Conservation (phyloP, 1,139 yeast species). For the Debaryomyces singareniensis region DNA sequence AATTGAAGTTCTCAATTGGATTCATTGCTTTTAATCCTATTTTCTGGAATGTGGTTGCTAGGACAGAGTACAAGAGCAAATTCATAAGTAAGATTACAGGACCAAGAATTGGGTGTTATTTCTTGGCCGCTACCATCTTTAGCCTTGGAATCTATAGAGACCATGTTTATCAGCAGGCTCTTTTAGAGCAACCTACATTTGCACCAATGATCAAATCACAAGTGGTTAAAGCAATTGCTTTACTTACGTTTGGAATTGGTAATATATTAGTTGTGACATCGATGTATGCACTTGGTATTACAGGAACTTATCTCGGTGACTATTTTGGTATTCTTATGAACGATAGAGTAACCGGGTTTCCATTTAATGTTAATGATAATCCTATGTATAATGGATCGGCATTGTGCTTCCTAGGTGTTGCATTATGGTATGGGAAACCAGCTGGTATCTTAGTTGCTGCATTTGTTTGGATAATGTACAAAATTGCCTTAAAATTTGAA, state of each 20-base stretch:
- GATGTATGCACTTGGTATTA: conserved; percentile 92
- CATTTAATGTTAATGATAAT: conserved; percentile 82
- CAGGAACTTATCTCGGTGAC: conserved; percentile 95
- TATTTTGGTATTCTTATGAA: conserved; percentile 94
- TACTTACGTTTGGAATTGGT: conserved; percentile 52
- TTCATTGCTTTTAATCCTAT: conserved; percentile 87
- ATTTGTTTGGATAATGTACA: conserved; percentile 76
- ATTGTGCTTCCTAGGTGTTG: conserved; percentile 83
- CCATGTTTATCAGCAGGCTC: conserved; percentile 60
- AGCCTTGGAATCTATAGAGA: conserved; percentile 80
- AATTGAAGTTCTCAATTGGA: conserved; percentile 34
- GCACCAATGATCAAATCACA: conserved; percentile 39
- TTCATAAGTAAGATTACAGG: conserved; percentile 68
- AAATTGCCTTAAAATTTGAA: conserved; percentile 77
- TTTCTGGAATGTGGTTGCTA: conserved; percentile 91
- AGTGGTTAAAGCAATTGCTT: conserved; percentile 28
- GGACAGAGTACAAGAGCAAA: conserved; percentile 74
- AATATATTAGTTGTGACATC: conserved; percentile 74
- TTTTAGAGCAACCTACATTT: conserved; percentile 44
- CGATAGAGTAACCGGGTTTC: conserved; percentile 87
- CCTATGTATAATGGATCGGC: conserved; percentile 97
- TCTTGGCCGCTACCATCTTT: conserved; percentile 76
- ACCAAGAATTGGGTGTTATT: conserved; percentile 71
- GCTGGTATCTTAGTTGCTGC: conserved; percentile 72
- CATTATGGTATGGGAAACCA: conserved; percentile 83